Conservation (phyloP, 2,329 filamentous ascomycete species). For the Sclerotinia minor region DNA sequence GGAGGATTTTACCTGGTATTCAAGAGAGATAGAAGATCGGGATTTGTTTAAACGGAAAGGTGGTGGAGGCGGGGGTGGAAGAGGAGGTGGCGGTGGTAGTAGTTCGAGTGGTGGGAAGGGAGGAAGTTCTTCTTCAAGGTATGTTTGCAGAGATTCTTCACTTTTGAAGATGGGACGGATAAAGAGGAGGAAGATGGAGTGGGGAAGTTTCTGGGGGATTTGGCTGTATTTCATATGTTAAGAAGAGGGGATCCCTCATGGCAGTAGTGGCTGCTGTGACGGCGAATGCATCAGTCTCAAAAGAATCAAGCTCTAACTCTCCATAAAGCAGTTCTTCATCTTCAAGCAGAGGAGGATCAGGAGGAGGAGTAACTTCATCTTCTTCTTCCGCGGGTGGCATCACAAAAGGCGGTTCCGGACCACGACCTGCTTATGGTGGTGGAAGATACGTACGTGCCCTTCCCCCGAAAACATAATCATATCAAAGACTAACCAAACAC, state of each 20-base stretch:
- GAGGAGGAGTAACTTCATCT: slow-evolving; percentile 34
- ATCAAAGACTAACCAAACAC: neutral
- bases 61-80: slow-evolving; percentile 58
- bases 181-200: neutral
- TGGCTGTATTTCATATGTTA: neutral
- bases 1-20: slow-evolving; percentile 13
- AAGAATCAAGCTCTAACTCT: slow-evolving; percentile 11
- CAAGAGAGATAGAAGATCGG: slow-evolving; percentile 26
- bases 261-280: neutral
- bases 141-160: slow-evolving; percentile 32
- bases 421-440: slow-evolving; percentile 58
- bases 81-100: slow-evolving; percentile 53
- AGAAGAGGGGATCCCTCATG: too few species aligned
- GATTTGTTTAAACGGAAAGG: slow-evolving; percentile 62
- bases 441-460: slow-evolving; percentile 49
- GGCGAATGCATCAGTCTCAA: neutral
- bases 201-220: neutral
- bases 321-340: slow-evolving; percentile 29
- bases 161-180: slow-evolving; percentile 1
- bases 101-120: slow-evolving; percentile 36
- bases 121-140: slow-evolving; percentile 37
- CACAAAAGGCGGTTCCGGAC: slow-evolving; percentile 59
- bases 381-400: slow-evolving; percentile 48
- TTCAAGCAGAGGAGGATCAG: slow-evolving; percentile 29
- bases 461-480: neutral